Base-by-base conservation (phyloP, 1,284 basidiomycete species). In the Marasmius fiardii region DNA sequence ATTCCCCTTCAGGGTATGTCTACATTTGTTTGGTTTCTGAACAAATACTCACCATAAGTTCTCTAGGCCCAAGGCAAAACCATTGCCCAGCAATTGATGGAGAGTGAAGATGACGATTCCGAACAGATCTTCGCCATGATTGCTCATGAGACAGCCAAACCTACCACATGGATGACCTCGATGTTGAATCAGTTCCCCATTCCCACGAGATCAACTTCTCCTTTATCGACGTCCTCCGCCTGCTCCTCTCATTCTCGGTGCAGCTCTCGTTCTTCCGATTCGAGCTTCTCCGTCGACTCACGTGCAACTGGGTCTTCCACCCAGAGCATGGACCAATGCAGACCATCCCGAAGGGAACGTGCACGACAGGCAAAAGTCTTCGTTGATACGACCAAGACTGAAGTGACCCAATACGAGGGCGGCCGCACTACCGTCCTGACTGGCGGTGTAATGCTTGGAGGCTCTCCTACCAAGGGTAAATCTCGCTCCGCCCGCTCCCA, bases 351-450 rank as follows among this genome's bases (percentile, higher is more conserved):
- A 55, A 79, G 86, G 58, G 86, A 88, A 68, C 79, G 79, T 52
- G 80, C 80, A 10, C 79, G 84, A 60, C 82, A 85, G 66, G 79
- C 80, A 20, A 82, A 80, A 59, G 84, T 90, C 61, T 89, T 79
- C 65, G 69, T 92, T 53, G 88, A 92, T 68, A 78, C 76, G 23
- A 71, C 81, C 64, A 91, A 85, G 76, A 88, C 71, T 44, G 85
- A 87, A 53, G 86, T 91, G 58, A 91, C 88, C 49, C 86, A 86
- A 65, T 92, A 92, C 65, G 88, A 91, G 62, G 89, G 88, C 58
- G 88, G 89, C 61, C 90, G 90, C 78, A 92, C 88, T 55, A 90
- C 88, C 39, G 89, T 91, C 51, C 80, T 92, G 60, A 90, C 89
- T 6, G 88, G 88, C 54, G 88, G 89, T 61, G 89, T 91, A 61